Evolutionary conservation across 495 filamentous ascomycete species (phyloP).

Genomic region (Haplographium delicatum): DNA sequence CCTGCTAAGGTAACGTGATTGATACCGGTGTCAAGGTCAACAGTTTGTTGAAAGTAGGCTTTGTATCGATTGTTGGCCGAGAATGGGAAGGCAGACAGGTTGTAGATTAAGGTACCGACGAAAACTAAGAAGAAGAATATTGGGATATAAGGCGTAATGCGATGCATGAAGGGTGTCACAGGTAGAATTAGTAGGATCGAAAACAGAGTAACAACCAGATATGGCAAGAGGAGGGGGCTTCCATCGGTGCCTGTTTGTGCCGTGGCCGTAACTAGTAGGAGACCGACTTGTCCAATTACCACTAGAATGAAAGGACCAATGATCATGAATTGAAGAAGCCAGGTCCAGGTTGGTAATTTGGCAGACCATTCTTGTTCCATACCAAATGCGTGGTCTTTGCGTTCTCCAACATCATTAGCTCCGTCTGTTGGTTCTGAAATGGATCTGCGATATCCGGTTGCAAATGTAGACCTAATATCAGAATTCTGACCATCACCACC

Average conservation of each 20-base stretch:
- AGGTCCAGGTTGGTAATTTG: slow-evolving; percentile 72
- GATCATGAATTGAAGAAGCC: slow-evolving; percentile 81
- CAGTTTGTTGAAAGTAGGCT: slow-evolving; percentile 75
- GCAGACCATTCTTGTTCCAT: slow-evolving; percentile 83
- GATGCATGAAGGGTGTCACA: slow-evolving; percentile 77
- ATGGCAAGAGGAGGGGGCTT: slow-evolving; percentile 57
- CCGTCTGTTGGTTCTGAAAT: not conserved
- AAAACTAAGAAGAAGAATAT: slow-evolving; percentile 69
- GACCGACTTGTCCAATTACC: slow-evolving; percentile 64
- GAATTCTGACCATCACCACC: slow-evolving; percentile 30
- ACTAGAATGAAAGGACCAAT: slow-evolving; percentile 72
- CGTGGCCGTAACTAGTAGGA: slow-evolving; percentile 66
- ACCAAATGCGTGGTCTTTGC: slow-evolving; percentile 53
- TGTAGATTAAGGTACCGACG: slow-evolving; percentile 75
- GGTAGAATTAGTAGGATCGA: slow-evolving; percentile 73
- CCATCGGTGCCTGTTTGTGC: slow-evolving; percentile 81
- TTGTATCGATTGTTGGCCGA: slow-evolving; percentile 73
- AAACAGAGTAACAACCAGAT: slow-evolving; percentile 61
- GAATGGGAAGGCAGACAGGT: slow-evolving; percentile 85
- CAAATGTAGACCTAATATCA: slow-evolving; percentile 55
- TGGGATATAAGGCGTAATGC: slow-evolving; percentile 78
- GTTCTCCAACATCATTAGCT: slow-evolving; percentile 27
- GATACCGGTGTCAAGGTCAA: slow-evolving; percentile 68
- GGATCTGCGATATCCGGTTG: slow-evolving; percentile 32
- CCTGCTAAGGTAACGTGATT: slow-evolving; percentile 68